Conservation (phyloP, 192 early-diverging fungal genomes). For the Backusella australiensis region DNA sequence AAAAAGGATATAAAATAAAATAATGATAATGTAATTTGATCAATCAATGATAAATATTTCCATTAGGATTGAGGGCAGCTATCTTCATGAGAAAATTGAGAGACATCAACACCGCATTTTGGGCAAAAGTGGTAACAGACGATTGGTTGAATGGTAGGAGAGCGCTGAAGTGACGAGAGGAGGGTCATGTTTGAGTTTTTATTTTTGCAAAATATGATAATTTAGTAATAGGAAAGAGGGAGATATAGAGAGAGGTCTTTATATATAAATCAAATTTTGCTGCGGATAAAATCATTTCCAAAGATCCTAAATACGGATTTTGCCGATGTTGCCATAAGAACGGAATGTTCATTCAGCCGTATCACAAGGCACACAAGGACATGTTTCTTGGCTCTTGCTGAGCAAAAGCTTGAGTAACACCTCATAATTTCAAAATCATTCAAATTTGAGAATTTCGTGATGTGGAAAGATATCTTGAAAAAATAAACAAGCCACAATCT, state of each 20-base stretch:
- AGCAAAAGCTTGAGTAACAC: not conserved
- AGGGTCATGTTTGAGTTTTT: not conserved
- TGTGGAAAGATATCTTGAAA: not conserved
- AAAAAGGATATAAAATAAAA: not conserved
- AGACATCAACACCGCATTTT: conserved; percentile 13
- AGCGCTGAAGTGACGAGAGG: not conserved
- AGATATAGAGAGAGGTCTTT: not conserved
- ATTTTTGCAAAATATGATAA: not conserved
- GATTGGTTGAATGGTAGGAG: not conserved
- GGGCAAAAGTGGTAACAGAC: conserved; percentile 9
- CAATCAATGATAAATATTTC: not conserved
- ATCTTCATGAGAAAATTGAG: conserved; percentile 14
- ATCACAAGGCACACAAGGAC: not conserved
- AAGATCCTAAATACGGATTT: not conserved
- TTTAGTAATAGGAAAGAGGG: not conserved
- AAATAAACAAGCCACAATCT: not conserved
- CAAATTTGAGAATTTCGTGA: not conserved
- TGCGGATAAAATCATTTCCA: conserved; percentile 1
- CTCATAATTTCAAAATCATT: not conserved
- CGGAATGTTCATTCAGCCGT: conserved; percentile 1
- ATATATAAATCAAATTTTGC: not conserved
- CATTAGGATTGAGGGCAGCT: not conserved
- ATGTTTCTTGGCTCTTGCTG: not conserved
- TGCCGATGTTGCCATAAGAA: not conserved
- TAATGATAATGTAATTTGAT: not conserved